Evolutionary conservation across 2,329 filamentous ascomycete genomes (phyloP), one percentile per base, ranked within the genome.

Genomic region (Alternaria sp.): DNA sequence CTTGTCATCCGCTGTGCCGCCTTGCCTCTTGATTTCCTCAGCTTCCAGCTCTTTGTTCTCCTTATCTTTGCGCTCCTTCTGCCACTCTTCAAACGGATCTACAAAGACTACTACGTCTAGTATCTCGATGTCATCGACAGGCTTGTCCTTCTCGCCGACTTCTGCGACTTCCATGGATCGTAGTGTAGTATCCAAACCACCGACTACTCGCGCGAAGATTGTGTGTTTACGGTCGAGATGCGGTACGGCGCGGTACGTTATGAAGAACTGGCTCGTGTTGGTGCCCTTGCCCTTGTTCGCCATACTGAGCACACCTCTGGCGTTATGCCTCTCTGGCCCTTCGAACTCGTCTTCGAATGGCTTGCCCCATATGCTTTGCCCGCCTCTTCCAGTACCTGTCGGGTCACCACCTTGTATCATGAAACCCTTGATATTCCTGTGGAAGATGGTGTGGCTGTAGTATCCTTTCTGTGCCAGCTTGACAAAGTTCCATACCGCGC

Each of bases 391-490:
- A 0, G 93, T 97, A 1, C 95, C 95, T 0, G 93, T 93, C 0
- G 96, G 96, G 77, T 99, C 96, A 40, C 96, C 96, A 46, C 95
- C 95, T 79, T 99, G 96, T 43, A 99, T 92, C 96, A 99, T 99
- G 78, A 99, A 99, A 72, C 92, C 93, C 61, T 90, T 90, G 72
- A 99, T 97, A 78, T 96, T 97, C 66, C 96, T 89, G 80, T 99
- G 96, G 77, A 99, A 99, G 12, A 86, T 80, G 3, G 97, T 90
- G 67, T 88, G 88, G 55, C 88, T 89, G 83, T 98, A 99, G 81
- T 97, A 97, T 1, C 95, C 95, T 69, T 91, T 92, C 75, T 97
- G 91, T 2, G 93, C 89, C 5, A 99, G 84, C 59, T 91, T 90
- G 56, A 97, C 88, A 75, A 99, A 99, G 79, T 99, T 99, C 93